A percentile compares a stretch with the other conserved stretches of the same genome.
These are phyloP conservation scores for Pneumocystis canis DNA, from an alignment of 1,139 yeast genomes.

Conservation along the genomic window DNA sequence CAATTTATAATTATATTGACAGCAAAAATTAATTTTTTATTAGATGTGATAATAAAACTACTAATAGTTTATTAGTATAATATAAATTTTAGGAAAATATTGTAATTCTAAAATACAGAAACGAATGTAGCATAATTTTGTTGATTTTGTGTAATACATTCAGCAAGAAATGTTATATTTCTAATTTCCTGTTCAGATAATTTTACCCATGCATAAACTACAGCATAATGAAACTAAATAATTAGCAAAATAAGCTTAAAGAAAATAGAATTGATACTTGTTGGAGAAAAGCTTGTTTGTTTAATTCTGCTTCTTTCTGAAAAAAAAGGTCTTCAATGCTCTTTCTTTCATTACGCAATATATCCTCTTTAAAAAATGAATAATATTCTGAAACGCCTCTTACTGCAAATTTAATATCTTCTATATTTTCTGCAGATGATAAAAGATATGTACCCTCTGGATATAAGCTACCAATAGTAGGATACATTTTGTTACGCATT, in stretches of 20 bases:
- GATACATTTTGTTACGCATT: conserved; percentile 58
- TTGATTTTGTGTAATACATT: conserved; percentile 49
- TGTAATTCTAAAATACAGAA: not conserved
- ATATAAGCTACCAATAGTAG: conserved; percentile 64
- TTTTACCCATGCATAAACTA: conserved; percentile 93
- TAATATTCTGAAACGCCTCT: conserved; percentile 62
- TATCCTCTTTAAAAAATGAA: conserved; percentile 44
- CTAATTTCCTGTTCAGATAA: conserved; percentile 93
- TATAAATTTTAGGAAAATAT: not conserved
- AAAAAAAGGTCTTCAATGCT: conserved; percentile 88
- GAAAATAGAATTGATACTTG: conserved; percentile 1
- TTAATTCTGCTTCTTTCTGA: conserved; percentile 77
- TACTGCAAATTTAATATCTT: conserved; percentile 60
- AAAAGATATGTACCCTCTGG: conserved; percentile 60
- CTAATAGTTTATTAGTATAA: not conserved
- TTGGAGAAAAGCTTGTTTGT: conserved; percentile 88
- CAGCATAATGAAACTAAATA: conserved; percentile 51
- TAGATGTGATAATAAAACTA: not conserved
- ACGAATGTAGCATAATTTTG: conserved; percentile 19
- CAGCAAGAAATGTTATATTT: conserved; percentile 96
- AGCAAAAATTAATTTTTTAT: not conserved
- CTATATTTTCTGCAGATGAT: conserved; percentile 69
- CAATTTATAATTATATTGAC: not conserved
- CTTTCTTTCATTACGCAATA: conserved; percentile 25
- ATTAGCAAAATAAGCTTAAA: not conserved